phyloP scores from a whole-genome alignment of 306 rosid species.

The Prunus armeniaca region DNA sequence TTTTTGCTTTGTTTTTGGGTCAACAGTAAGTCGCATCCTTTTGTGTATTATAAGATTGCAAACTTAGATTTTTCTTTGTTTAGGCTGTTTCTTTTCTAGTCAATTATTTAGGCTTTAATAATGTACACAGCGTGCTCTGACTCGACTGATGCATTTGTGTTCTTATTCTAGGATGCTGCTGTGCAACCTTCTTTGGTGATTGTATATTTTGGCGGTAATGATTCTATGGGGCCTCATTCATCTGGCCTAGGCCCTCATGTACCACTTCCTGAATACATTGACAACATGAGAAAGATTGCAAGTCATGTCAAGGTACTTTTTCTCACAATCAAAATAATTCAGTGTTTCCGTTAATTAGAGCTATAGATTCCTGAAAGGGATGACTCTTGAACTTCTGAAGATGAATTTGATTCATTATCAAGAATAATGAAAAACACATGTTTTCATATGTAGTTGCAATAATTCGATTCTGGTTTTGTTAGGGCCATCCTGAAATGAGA shows the following conservation, averaged over 20 bases:
- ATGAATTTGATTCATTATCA: background rate
- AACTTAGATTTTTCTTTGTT: background rate
- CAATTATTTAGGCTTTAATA: background rate
- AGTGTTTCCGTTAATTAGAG: background rate
- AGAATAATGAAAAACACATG: background rate
- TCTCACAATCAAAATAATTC: background rate
- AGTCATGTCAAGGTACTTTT: constrained; percentile 69
- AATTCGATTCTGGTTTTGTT: background rate
- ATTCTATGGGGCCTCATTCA: constrained; percentile 89
- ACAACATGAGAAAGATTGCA: constrained; percentile 73
- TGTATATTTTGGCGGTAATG: constrained; percentile 92
- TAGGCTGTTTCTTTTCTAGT: background rate
- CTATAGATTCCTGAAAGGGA: too few species aligned
- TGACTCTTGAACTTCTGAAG: background rate
- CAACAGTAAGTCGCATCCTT: background rate
- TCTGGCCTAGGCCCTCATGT: constrained; percentile 94
- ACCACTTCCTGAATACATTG: constrained; percentile 75
- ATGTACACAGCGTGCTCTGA: background rate
- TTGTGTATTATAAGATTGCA: background rate
- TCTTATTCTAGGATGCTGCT: constrained; percentile 58
- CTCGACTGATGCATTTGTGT: constrained; percentile 8
- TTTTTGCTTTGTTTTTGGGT: too few species aligned
- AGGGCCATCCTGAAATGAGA: background rate
- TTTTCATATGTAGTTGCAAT: background rate
- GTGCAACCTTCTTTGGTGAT: constrained; percentile 80